Conservation (phyloP, 2,329 filamentous ascomycete genomes). For the Fusarium xylarioides region DNA sequence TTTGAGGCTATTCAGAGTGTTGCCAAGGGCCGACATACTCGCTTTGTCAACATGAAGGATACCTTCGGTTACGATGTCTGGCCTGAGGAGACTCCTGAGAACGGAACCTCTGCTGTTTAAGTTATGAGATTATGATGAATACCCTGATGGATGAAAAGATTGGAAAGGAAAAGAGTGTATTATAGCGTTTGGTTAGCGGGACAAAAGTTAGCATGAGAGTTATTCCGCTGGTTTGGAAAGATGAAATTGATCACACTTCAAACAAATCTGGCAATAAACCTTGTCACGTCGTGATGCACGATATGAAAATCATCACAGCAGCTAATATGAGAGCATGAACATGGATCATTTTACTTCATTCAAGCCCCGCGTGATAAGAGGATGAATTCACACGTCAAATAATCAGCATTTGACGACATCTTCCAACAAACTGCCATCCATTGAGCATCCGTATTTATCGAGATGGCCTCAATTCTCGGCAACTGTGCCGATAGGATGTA, state of each 20-base stretch:
- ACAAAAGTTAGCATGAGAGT: constrained; percentile 7
- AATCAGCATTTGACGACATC: neutral
- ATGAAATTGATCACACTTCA: neutral
- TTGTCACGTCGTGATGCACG: neutral
- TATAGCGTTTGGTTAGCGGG: constrained; percentile 25
- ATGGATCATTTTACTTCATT: no score
- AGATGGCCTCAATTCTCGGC: neutral
- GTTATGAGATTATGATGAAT: constrained; percentile 28
- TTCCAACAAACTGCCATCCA: no score
- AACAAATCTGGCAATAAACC: neutral
- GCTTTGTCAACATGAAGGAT: constrained; percentile 86
- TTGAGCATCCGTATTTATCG: neutral
- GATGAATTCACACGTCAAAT: no score
- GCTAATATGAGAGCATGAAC: rapidly evolving
- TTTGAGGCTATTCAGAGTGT: constrained; percentile 51
- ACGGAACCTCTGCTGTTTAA: constrained; percentile 26
- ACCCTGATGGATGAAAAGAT: constrained; percentile 7
- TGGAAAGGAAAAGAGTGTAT: neutral
- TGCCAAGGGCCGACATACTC: constrained; percentile 67
- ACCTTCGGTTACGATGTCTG: constrained; percentile 79
- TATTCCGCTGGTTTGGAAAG: neutral
- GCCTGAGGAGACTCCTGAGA: constrained; percentile 61
- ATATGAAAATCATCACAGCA: neutral
- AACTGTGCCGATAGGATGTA: neutral
- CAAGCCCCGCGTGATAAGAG: no score